Evolutionary conservation across 345 rosid species (phyloP), one percentile per base, ranked within the genome.

Genomic region (Eucalyptus decipiens): DNA sequence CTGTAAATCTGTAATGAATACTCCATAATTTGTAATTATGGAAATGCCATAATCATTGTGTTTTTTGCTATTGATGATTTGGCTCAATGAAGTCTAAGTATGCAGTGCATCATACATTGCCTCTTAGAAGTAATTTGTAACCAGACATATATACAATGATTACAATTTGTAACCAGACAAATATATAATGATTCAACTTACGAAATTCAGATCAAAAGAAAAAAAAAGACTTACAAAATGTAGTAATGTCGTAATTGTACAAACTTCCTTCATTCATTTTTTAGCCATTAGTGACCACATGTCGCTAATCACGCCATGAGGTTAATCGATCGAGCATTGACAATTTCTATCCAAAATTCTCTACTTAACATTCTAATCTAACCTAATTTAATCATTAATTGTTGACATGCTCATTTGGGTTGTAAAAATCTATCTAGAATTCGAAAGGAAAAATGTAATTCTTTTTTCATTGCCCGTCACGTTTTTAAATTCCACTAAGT

Each of bases 361-460:
- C 2, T 34, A 8, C 24, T 69, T 32, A 37, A 69, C 43, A 69
- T 34, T 69, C 7, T 8, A 34, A 9, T 4, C 23, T 32, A 8
- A 67, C 5, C 21, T 32, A 32, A 1, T 8, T 3, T 32, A 2
- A n/a, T 65, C 19, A 15, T n/a, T 1, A 37, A 32, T 32, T 0
- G 4, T 5, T 4, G 1, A 65, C 3, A 1, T 0, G 10, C 37
- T 65, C 0, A 0, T 0, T 6, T 13, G 19, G 18, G 1, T 65
- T 1, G 8, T 26, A 65, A 14, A 8, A 8, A 5, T 67, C 6
- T 16, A 65, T n/a, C 9, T 2, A 34, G 21, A 65, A n/a, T n/a
- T 65, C 3, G 1, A 7, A n/a, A 65, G 8, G 7, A 65, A n/a
- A 65, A 1, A 65, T 2, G 26, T 52, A n/a, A 14, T 14, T 16